phyloP scores from a whole-genome alignment of 2,329 filamentous ascomycete species.

The Akanthomyces dipterigenus region DNA sequence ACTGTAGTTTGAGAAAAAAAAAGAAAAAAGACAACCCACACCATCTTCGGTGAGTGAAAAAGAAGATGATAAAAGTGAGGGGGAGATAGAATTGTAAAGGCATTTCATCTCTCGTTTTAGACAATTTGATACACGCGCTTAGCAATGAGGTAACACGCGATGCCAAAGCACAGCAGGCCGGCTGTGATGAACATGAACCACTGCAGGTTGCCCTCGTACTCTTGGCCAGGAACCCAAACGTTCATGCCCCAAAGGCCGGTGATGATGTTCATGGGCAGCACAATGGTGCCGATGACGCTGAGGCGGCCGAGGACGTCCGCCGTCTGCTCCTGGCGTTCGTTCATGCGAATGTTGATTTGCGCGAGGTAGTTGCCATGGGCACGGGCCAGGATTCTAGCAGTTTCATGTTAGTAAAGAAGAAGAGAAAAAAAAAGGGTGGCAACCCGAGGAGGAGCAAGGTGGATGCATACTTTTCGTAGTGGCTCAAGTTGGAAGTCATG shows the following conservation, averaged over 20 bases:
- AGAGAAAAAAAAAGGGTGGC: background rate
- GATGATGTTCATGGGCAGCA: conserved; percentile 97
- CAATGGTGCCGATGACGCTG: conserved; percentile 93
- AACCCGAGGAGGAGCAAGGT: background rate
- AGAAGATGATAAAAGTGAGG: background rate
- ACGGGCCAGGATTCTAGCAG: conserved; percentile 71
- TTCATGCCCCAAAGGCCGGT: conserved; percentile 99
- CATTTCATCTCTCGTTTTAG: conserved; percentile 25
- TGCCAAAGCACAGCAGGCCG: conserved; percentile 70
- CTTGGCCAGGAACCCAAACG: conserved; percentile 89
- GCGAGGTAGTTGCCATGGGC: conserved; percentile 97
- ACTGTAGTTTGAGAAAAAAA: background rate
- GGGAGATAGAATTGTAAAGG: background rate
- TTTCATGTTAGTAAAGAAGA: background rate
- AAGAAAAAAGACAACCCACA: background rate
- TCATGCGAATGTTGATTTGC: conserved; percentile 98
- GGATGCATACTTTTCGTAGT: conserved; percentile 81
- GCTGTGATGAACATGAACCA: conserved; percentile 75
- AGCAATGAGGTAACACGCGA: conserved; percentile 72
- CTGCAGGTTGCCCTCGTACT: conserved; percentile 63
- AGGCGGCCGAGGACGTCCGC: conserved; percentile 91
- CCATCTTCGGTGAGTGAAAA: background rate
- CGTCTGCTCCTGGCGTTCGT: conserved; percentile 92
- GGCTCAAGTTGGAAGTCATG: conserved; percentile 92
- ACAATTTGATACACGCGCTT: conserved; percentile 80